Percentiles rank a stretch among this genome's conserved stretches.
Conservation (phyloP, 225 moss, liverwort and hornwort genomes). For the Asterella californica region DNA sequence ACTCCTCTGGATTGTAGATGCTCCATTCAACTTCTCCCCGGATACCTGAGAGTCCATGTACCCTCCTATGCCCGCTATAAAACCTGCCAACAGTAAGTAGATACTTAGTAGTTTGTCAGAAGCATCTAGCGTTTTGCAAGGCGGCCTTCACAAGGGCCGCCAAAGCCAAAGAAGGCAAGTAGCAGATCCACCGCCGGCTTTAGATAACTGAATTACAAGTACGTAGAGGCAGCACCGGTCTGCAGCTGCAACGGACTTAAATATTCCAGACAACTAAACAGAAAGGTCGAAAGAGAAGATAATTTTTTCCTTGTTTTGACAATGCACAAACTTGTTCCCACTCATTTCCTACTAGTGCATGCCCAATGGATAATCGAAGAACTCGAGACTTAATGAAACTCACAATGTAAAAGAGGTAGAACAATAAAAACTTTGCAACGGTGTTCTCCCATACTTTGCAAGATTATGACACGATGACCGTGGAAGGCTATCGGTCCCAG, state of each 20-base stretch:
- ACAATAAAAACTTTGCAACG: not conserved
- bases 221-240: too few species aligned
- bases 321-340: not conserved
- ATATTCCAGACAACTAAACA: not conserved
- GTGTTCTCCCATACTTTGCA: not conserved
- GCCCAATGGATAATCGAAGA: not conserved
- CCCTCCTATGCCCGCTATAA: conserved; percentile 31
- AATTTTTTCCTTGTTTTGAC: too few species aligned
- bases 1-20: conserved; percentile 64
- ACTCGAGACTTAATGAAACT: not conserved
- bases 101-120: not conserved
- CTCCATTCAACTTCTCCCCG: conserved; percentile 56
- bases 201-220: not conserved
- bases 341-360: not conserved
- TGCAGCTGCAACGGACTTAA: not conserved
- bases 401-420: conserved; percentile 2
- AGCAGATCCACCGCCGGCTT: too few species aligned
- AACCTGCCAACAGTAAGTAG: conserved; percentile 19
- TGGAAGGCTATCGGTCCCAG: not conserved
- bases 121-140: not conserved
- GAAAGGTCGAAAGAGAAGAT: not conserved
- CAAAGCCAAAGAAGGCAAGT: not conserved
- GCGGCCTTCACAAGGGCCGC: not conserved
- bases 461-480: not conserved
- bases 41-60: conserved; percentile 42